Conservation (phyloP, 208 protist genomes). For the Sergeia podlipaevii region DNA sequence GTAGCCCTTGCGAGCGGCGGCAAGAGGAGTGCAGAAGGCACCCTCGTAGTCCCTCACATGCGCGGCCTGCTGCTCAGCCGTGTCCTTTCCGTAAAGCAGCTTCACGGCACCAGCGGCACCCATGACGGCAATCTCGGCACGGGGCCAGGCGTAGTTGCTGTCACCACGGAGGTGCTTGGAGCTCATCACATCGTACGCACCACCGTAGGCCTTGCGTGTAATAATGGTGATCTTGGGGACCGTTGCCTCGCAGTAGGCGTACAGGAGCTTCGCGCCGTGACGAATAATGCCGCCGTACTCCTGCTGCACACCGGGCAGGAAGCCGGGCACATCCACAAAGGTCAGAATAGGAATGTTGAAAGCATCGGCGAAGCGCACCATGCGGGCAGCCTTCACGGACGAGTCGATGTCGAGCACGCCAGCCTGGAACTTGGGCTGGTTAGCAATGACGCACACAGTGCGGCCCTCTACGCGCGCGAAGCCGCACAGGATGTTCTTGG, state of each 20-base stretch:
- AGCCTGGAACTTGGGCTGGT: constrained; percentile 92
- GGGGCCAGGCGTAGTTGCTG: constrained; percentile 95
- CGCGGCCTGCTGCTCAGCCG: constrained; percentile 39
- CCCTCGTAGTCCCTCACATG: constrained; percentile 72
- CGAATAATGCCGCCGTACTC: constrained; percentile 95
- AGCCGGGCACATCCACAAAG: constrained; percentile 97
- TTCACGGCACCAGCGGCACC: constrained; percentile 93
- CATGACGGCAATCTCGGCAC: constrained; percentile 96
- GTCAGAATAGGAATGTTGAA: constrained; percentile 98
- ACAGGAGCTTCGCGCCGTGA: constrained; percentile 97
- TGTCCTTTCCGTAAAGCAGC: constrained; percentile 84
- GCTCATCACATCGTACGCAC: constrained; percentile 96
- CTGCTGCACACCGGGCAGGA: constrained; percentile 92
- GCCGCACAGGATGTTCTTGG: constrained; percentile 95
- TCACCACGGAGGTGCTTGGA: constrained; percentile 95
- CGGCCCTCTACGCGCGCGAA: constrained; percentile 91
- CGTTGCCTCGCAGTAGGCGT: constrained; percentile 96
- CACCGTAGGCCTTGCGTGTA: constrained; percentile 96
- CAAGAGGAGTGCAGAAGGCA: constrained; percentile 90
- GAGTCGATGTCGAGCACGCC: constrained; percentile 94
- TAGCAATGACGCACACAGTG: constrained; percentile 94
- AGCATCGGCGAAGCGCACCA: constrained; percentile 96
- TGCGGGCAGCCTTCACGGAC: constrained; percentile 87
- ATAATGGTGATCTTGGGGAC: constrained; percentile 97
- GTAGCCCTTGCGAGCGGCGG: constrained; percentile 90